Evolutionary conservation across 805 yeast species (phyloP).

Genomic region (Priceomyces fermenticarens): DNA sequence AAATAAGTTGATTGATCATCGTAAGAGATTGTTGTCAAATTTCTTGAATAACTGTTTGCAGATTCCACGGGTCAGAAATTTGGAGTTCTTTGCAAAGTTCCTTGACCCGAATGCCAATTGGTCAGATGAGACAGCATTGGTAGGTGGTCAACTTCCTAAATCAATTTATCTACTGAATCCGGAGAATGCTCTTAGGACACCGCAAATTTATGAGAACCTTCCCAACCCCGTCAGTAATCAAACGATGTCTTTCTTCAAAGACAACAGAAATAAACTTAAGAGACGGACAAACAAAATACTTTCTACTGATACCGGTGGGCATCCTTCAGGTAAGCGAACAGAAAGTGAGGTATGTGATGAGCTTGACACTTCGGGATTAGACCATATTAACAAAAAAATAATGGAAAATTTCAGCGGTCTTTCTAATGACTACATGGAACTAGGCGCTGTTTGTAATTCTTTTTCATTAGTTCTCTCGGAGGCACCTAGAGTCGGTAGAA

Average conservation of each 20-base stretch:
- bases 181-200: slow-evolving; percentile 39
- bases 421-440: slow-evolving; percentile 64
- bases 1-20: slow-evolving; percentile 38
- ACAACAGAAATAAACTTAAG: slow-evolving; percentile 23
- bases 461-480: slow-evolving; percentile 49
- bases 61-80: slow-evolving; percentile 53
- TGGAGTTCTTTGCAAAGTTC: slow-evolving; percentile 69
- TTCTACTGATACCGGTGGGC: not conserved
- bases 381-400: slow-evolving; percentile 54
- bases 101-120: slow-evolving; percentile 83
- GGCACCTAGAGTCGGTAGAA: slow-evolving; percentile 19
- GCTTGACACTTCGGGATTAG: slow-evolving; percentile 44
- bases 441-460: slow-evolving; percentile 60
- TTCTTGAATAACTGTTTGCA: slow-evolving; percentile 75
- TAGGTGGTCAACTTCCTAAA: slow-evolving; percentile 38
- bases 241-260: slow-evolving; percentile 31
- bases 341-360: not conserved
- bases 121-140: slow-evolving; percentile 57
- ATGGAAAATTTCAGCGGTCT: slow-evolving; percentile 55
- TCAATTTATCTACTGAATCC: slow-evolving; percentile 42
- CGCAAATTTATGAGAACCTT: slow-evolving; percentile 27
- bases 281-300: slow-evolving; percentile 17
- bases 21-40: slow-evolving; percentile 71
- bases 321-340: too few relatives aligned
- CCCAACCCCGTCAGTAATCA: slow-evolving; percentile 31